Evolutionary conservation across 192 early-diverging fungal species (phyloP).

Genomic region (Allomyces macrogynus): DNA sequence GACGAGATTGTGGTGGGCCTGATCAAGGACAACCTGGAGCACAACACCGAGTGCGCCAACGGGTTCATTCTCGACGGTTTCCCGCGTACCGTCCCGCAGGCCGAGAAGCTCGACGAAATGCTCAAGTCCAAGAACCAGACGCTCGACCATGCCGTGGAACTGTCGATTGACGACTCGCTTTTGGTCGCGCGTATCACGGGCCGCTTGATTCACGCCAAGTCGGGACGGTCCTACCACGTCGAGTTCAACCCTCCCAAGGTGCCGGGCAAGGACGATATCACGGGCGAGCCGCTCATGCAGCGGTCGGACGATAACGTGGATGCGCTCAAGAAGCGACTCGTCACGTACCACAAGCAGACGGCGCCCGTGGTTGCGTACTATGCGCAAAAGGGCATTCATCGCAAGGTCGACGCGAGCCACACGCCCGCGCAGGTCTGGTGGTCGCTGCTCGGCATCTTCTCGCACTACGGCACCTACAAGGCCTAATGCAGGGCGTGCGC

Average conservation of each 20-base stretch:
- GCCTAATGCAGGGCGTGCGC: too few relatives aligned
- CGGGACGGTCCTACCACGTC: constrained; percentile 91
- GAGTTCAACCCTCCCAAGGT: constrained; percentile 91
- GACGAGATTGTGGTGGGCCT: constrained; percentile 97
- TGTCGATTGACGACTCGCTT: constrained; percentile 79
- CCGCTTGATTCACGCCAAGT: constrained; percentile 78
- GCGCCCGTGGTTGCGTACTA: constrained; percentile 76
- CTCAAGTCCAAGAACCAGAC: constrained; percentile 47
- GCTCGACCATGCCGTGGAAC: constrained; percentile 77
- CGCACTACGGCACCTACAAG: constrained; percentile 10
- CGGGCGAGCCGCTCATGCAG: constrained; percentile 92
- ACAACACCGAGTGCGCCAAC: constrained; percentile 85
- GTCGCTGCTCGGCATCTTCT: constrained; percentile 73
- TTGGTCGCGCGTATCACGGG: constrained; percentile 93
- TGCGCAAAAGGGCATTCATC: constrained; percentile 79
- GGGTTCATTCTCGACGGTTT: constrained; percentile 99
- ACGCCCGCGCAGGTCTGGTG: constrained; percentile 74
- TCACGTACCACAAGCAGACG: constrained; percentile 63
- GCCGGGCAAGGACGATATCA: constrained; percentile 76
- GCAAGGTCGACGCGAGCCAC: constrained; percentile 79
- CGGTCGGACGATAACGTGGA: constrained; percentile 93
- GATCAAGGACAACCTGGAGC: constrained; percentile 89
- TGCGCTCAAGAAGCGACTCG: constrained; percentile 79
- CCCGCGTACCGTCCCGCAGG: constrained; percentile 93
- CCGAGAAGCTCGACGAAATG: constrained; percentile 97